Percentiles rank a stretch among this genome's conserved stretches.
phyloP scores from a whole-genome alignment of 179 eudicot genomes.

The Amaranthus tricolor region DNA sequence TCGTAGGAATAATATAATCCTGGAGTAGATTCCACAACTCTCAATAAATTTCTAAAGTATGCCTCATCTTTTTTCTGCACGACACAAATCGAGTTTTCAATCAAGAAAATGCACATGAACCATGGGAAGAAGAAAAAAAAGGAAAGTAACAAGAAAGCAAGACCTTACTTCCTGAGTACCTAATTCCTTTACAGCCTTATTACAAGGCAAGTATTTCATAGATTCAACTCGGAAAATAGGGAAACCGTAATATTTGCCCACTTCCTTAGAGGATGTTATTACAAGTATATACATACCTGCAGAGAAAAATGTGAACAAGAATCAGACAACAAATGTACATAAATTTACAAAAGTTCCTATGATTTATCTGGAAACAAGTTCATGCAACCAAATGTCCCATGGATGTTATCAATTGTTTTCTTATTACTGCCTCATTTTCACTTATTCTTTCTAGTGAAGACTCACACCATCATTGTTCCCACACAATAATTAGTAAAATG shows the following conservation, averaged over 20 bases:
- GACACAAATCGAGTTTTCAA: conserved; percentile 2
- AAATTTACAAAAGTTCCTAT: neutral
- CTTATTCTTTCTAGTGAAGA: neutral
- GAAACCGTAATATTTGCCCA: conserved; percentile 79
- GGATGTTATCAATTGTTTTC: neutral
- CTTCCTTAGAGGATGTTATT: conserved; percentile 80
- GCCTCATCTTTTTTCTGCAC: conserved; percentile 88
- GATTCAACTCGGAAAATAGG: conserved; percentile 75
- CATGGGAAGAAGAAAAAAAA: neutral
- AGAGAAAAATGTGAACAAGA: conserved; percentile 8
- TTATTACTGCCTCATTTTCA: neutral
- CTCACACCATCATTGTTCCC: neutral
- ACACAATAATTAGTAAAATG: neutral
- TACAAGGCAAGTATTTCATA: conserved; percentile 84
- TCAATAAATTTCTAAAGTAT: conserved; percentile 77
- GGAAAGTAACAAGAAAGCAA: conserved; percentile 10
- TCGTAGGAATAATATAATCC: conserved; percentile 94
- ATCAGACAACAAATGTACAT: too few relatives aligned
- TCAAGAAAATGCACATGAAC: conserved; percentile 4
- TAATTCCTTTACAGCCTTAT: conserved; percentile 46
- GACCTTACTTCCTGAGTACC: conserved; percentile 61
- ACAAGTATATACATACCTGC: conserved; percentile 74
- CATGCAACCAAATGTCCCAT: neutral
- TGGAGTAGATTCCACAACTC: conserved; percentile 84
- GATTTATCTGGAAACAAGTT: neutral